Evolutionary conservation across 1,284 basidiomycete genomes (phyloP).

Genomic region (Trametes polyzona): DNA sequence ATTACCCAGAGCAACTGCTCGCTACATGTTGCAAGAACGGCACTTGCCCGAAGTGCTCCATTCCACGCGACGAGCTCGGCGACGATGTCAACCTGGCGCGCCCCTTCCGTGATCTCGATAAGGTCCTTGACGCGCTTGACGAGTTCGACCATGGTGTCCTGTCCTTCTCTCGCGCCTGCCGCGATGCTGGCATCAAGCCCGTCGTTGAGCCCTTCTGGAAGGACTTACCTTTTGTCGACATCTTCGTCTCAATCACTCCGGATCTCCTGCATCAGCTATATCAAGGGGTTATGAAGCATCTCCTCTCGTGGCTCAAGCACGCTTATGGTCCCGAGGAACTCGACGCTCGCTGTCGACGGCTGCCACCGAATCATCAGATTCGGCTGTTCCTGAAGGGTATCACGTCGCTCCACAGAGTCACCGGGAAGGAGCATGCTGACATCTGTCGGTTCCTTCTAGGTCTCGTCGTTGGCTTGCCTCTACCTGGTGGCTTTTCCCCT

Average conservation of each 20-base stretch:
- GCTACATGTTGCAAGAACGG: constrained; percentile 31
- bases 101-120: neutral
- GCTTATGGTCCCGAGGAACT: constrained; percentile 20
- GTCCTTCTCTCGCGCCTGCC: neutral
- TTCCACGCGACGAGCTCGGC: neutral
- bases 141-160: neutral
- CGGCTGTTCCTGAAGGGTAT: constrained; percentile 44
- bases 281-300: constrained; percentile 36
- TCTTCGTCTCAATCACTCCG: constrained; percentile 29
- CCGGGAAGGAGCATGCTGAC: constrained; percentile 25
- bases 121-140: neutral
- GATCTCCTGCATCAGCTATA: constrained; percentile 33
- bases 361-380: constrained; percentile 42
- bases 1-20: constrained; percentile 33
- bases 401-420: constrained; percentile 15
- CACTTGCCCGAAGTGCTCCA: constrained; percentile 26
- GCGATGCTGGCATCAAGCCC: constrained; percentile 34
- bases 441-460: constrained; percentile 19
- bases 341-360: constrained; percentile 26
- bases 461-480: constrained; percentile 7
- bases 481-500: constrained; percentile 16
- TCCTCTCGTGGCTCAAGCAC: constrained; percentile 27
- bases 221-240: constrained; percentile 26
- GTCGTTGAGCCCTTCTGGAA: neutral
- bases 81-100: neutral